Evolutionary conservation across 192 early-diverging fungal species (phyloP).

Genomic region (Coemansia furcata): DNA sequence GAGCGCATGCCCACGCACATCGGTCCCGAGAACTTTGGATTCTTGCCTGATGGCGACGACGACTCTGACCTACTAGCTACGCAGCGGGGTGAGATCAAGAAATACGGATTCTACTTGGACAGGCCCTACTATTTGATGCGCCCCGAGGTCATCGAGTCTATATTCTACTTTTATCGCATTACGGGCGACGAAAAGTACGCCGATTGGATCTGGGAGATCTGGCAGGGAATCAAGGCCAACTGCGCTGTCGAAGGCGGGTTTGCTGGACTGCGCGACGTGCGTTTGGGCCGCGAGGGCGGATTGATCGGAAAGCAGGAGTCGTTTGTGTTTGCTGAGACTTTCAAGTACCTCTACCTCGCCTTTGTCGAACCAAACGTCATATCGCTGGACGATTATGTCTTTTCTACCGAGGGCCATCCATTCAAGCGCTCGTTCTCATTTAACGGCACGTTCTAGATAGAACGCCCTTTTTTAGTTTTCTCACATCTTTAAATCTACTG

Average conservation of each 20-base stretch:
- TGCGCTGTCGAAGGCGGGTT: constrained; percentile 65
- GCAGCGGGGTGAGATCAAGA: constrained; percentile 43
- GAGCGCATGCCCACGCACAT: constrained; percentile 47
- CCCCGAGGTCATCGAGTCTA: constrained; percentile 86
- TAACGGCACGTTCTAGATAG: constrained; percentile 43
- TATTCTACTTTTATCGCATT: constrained; percentile 82
- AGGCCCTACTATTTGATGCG: constrained; percentile 69
- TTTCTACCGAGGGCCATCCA: constrained; percentile 96
- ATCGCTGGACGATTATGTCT: constrained; percentile 82
- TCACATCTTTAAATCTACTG: background rate
- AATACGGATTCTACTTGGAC: constrained; percentile 49
- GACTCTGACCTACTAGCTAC: constrained; percentile 30
- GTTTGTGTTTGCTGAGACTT: constrained; percentile 93
- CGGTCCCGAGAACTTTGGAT: constrained; percentile 53
- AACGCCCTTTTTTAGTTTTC: too few relatives aligned
- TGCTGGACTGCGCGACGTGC: constrained; percentile 55
- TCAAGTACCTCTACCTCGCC: constrained; percentile 93
- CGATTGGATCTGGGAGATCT: constrained; percentile 82
- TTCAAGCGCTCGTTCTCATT: constrained; percentile 52
- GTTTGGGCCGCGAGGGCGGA: constrained; percentile 30
- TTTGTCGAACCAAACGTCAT: constrained; percentile 68
- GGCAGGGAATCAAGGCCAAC: constrained; percentile 82
- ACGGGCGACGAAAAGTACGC: constrained; percentile 86
- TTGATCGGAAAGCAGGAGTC: constrained; percentile 55
- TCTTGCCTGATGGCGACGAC: constrained; percentile 40